Evolutionary conservation across 2,329 filamentous ascomycete genomes (phyloP), one percentile per base, ranked within the genome.

Genomic region (Drechslera avenae): DNA sequence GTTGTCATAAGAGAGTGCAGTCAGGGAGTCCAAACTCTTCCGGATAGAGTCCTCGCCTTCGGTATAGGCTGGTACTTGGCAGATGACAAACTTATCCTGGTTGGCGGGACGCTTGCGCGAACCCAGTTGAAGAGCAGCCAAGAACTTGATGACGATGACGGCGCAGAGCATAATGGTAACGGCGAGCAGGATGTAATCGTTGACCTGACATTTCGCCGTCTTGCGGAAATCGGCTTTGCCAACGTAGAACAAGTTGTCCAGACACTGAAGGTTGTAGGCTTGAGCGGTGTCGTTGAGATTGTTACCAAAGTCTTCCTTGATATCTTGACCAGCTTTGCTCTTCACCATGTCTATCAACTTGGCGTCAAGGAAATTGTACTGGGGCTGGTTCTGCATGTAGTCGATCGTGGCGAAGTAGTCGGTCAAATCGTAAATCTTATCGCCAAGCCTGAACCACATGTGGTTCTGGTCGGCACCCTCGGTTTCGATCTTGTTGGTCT

Each of bases 81-180:
- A 97, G 61, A 99, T 97, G 64, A 99, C 92, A 66, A 99, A 99
- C 72, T 97, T 99, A 75, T 99, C 94, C 74, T 97, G 94, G 31
- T 91, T 89, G 5, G 89, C 83, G 2, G 94, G 94, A 14, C 90
- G 87, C 52, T 90, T 85, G 78, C 97, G 97, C 4, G 91, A 91
- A 37, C 93, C 92, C 54, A 99, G 90, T 67, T 97, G 94, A 34
- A 99, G 81, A 10, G 94, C 94, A 44, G 94, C 86, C 67, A 99
- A 73, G 77, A 99, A 99, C 75, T 97, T 99, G 76, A 89, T 77
- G 42, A 86, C 68, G 58, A 97, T 92, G 54, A 97, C 89, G 1
- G 82, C 55, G 69, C 88, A 91, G 46, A 99, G 79, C 10, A 97
- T 79, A 66, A 95, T 81, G n/a, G 91, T 89, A 69, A 97, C 96